Base-by-base conservation (phyloP, 495 filamentous ascomycete species). In the Tuber calosporum region DNA sequence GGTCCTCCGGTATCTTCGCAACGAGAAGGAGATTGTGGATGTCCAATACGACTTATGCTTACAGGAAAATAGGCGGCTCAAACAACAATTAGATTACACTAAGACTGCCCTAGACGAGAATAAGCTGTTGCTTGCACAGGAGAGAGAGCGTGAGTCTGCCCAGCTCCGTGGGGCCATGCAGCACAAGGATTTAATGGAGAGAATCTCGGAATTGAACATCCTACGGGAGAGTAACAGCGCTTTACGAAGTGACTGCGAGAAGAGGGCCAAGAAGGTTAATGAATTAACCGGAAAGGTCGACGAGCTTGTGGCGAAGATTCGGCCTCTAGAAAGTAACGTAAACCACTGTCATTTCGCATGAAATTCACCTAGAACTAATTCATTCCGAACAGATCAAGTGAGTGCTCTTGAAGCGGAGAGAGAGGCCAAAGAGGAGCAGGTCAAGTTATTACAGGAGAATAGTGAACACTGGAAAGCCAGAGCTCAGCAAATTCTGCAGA, bases 1-100 rank as follows among this genome's bases (percentile, higher is more conserved):
- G 79, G 86, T 98, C 53, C 93, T 96, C 83, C 89, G 88, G 69
- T 98, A 93, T 83, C 84, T 98, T 70, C 89, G 96, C n/a, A 89
- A 92, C 66, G 96, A 98, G 84, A 98, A 97, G 84, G 94, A 98
- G 79, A 98, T 99, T 77, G 89, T 97, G 4, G 94, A 98, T 73
- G 92, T 97, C 9, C 94, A 98, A 79, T 92, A 92, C 74, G 93
- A 97, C 75, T 86, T 97, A 42, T 92, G 92, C 68, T 84, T 90
- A 0, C 91, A 97, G 80, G 95, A 97, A 80, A 85, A 87, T 70
- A 96, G 93, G 82, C 88, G 96, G 39, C 83, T 97, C 6, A 90
- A 93, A 74, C 93, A 97, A 72, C 93, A 98, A 77, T 86, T 97
- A 30, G 91, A 96, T 69, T 92, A 97, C 83, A 86, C 90, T 20